These are phyloP conservation scores for Olyra latifolia DNA, from an alignment of 176 grass and related monocot genomes.

Conservation along the genomic window DNA sequence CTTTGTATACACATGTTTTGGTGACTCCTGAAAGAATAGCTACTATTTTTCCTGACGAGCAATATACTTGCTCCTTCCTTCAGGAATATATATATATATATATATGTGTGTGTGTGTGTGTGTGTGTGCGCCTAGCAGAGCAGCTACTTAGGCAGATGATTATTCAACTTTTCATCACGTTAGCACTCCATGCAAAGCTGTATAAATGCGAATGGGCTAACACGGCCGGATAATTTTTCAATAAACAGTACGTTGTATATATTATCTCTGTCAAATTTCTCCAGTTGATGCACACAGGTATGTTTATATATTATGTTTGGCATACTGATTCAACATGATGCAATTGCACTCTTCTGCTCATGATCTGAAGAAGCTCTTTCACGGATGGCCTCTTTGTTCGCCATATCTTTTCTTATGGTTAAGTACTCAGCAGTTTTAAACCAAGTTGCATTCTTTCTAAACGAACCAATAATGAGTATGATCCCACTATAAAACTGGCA, in stretches of 20 bases:
- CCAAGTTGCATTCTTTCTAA: neutral
- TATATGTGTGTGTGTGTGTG: too few relatives aligned
- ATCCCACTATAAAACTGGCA: neutral
- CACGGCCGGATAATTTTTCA: neutral
- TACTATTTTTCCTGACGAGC: neutral
- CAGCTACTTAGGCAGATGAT: neutral
- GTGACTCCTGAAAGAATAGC: neutral
- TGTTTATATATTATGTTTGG: neutral
- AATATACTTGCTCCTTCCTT: neutral
- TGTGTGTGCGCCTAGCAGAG: neutral
- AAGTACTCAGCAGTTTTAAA: neutral
- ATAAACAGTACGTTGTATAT: neutral
- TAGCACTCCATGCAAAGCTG: neutral
- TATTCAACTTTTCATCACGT: neutral
- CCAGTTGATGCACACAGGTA: neutral
- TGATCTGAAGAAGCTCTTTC: conserved; percentile 9
- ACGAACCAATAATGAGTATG: neutral
- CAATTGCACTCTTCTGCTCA: neutral
- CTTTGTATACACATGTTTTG: neutral
- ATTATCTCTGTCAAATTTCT: neutral
- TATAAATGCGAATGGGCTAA: neutral
- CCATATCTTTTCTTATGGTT: neutral
- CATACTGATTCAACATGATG: conserved; percentile 6
- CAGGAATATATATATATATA: too few relatives aligned
- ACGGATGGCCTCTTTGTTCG: neutral